These are phyloP conservation scores for Phytophthora ramorum DNA, from an alignment of 352 stramenopile species.

Conservation along the genomic window DNA sequence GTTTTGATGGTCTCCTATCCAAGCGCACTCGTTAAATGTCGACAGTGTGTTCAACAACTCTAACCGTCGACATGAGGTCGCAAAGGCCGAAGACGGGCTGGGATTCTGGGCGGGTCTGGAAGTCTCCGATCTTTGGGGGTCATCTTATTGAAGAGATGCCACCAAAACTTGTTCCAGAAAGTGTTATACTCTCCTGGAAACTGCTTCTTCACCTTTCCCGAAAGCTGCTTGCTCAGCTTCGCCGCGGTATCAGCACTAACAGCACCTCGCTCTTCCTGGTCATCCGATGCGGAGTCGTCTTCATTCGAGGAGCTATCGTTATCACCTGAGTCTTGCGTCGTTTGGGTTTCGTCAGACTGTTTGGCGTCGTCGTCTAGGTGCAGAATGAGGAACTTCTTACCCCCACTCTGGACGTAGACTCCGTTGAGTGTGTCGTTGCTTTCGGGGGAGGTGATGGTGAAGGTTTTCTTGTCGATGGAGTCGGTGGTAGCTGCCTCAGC, in stretches of 20 bases:
- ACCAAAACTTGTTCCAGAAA: neutral
- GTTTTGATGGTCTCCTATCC: too few species aligned
- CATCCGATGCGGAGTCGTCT: neutral
- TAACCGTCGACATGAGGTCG: neutral
- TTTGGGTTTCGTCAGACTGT: neutral
- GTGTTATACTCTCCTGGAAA: neutral
- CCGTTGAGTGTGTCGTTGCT: neutral
- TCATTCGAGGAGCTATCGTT: neutral
- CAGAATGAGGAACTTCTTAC: constrained; percentile 3
- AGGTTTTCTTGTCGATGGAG: constrained; percentile 6
- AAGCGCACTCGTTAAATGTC: too few species aligned
- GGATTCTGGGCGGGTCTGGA: neutral
- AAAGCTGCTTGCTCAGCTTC: constrained; percentile 5
- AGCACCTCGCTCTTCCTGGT: neutral
- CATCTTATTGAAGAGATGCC: neutral
- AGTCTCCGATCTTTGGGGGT: neutral
- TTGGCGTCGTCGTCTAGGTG: neutral
- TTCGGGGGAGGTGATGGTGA: constrained; percentile 4
- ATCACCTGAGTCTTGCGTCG: neutral
- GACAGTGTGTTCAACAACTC: too few species aligned
- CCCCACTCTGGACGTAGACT: neutral
- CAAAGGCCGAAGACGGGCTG: neutral
- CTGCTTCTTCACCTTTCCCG: neutral
- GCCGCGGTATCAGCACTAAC: neutral
- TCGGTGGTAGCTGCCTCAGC: neutral